A percentile compares a stretch with the other conserved stretches of the same genome.
phyloP scores from a whole-genome alignment of 2,329 filamentous ascomycete genomes.

The Huntiella savannae region DNA sequence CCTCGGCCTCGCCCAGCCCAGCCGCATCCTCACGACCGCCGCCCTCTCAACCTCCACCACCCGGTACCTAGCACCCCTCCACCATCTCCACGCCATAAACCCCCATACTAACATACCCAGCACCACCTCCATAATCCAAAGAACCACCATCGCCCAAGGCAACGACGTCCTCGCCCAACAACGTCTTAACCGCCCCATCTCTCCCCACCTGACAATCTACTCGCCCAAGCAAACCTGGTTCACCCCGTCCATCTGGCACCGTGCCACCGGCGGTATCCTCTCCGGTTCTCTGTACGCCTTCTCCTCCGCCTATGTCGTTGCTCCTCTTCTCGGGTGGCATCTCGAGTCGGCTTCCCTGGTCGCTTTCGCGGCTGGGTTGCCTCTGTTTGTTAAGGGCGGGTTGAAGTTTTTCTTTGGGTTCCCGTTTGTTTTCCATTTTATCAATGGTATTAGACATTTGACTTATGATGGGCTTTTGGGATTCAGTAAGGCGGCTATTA shows the following conservation, averaged over 20 bases:
- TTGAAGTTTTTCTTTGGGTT: conserved; percentile 37
- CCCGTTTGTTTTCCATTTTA: conserved; percentile 38
- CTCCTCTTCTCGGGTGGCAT: conserved; percentile 51
- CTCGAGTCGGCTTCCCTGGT: conserved; percentile 40
- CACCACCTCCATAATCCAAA: conserved; percentile 32
- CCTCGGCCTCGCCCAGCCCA: conserved; percentile 16
- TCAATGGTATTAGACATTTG: conserved; percentile 37
- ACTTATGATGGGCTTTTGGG: conserved; percentile 32
- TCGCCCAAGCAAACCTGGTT: conserved; percentile 72
- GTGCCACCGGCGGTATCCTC: conserved; percentile 61
- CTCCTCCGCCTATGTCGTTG: conserved; percentile 60
- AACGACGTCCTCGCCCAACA: conserved; percentile 57
- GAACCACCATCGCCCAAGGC: conserved; percentile 33
- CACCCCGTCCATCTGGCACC: conserved; percentile 51
- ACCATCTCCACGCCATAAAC: not conserved
- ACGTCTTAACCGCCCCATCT: conserved; percentile 61
- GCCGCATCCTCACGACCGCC: conserved; percentile 25
- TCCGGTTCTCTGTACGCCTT: conserved; percentile 63
- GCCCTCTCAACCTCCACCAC: conserved; percentile 25
- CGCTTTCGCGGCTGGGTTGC: conserved; percentile 38
- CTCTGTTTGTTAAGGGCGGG: conserved; percentile 37
- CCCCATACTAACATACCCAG: conserved; percentile 1
- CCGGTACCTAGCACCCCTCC: conserved; percentile 22
- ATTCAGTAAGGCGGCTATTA: conserved; percentile 29
- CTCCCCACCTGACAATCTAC: conserved; percentile 78